A percentile compares a stretch with the other conserved stretches of the same genome.
Conservation (phyloP, 306 rosid species). For the Medicago arabica region DNA sequence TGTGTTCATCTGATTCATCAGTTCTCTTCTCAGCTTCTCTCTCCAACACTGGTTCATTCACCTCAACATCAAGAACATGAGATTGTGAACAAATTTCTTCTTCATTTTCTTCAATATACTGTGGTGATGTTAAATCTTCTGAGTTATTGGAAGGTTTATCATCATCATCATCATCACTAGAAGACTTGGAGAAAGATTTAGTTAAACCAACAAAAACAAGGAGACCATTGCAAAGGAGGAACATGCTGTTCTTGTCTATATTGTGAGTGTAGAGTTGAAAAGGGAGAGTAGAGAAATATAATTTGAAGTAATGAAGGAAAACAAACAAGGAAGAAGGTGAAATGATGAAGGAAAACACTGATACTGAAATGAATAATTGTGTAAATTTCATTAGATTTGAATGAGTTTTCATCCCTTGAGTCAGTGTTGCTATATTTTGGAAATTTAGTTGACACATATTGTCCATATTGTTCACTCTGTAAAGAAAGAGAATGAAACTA, state of each 20-base stretch:
- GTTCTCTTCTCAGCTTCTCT: slow-evolving; percentile 34
- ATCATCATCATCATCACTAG: slow-evolving; percentile 41
- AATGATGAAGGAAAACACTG: slow-evolving; percentile 56
- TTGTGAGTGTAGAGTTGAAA: slow-evolving; percentile 66
- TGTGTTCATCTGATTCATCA: slow-evolving; percentile 9
- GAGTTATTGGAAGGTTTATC: slow-evolving; percentile 20
- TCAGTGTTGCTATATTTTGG: slow-evolving; percentile 43
- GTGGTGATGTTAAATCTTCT: background rate
- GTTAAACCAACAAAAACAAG: slow-evolving; percentile 74
- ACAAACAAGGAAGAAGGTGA: slow-evolving; percentile 54
- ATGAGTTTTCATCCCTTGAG: slow-evolving; percentile 37
- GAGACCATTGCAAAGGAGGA: slow-evolving; percentile 76
- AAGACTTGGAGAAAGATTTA: slow-evolving; percentile 48
- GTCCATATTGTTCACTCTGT: slow-evolving; percentile 3
- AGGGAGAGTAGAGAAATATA: slow-evolving; percentile 58
- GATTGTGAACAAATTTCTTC: slow-evolving; percentile 37
- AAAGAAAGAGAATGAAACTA: slow-evolving; percentile 3
- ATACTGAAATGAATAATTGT: slow-evolving; percentile 57
- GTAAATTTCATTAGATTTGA: slow-evolving; percentile 54
- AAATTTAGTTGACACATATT: slow-evolving; percentile 47
- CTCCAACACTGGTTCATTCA: slow-evolving; percentile 35
- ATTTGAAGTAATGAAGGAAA: slow-evolving; percentile 55
- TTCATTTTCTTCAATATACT: slow-evolving; percentile 40
- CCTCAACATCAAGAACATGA: slow-evolving; percentile 30
- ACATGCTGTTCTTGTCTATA: slow-evolving; percentile 80